These are phyloP conservation scores for Claviceps pazoutovae DNA, from an alignment of 2,329 filamentous ascomycete genomes.

Conservation along the genomic window DNA sequence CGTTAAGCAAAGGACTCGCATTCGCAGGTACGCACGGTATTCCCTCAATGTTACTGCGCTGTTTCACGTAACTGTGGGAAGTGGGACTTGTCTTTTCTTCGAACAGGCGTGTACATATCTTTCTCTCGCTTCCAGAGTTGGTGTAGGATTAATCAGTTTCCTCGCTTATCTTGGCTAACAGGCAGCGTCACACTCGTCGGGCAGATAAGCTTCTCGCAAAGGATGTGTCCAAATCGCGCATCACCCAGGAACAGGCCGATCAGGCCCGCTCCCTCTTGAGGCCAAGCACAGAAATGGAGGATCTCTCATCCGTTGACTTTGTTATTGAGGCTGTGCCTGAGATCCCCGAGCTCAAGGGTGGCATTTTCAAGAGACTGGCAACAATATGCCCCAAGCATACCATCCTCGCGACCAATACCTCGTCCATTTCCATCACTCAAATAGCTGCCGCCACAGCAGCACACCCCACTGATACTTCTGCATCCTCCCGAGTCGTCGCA, in stretches of 20 bases:
- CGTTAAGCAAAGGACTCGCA: constrained; percentile 75
- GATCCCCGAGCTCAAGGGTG: constrained; percentile 73
- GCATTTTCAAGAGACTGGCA: constrained; percentile 75
- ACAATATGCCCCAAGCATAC: constrained; percentile 70
- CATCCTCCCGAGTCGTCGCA: constrained; percentile 76
- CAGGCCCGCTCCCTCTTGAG: constrained; percentile 55
- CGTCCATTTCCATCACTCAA: constrained; percentile 93
- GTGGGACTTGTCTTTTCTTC: neutral
- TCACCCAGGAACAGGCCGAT: constrained; percentile 71
- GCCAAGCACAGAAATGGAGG: constrained; percentile 59
- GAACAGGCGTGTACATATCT: neutral
- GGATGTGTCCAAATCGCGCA: constrained; percentile 75
- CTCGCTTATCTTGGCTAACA: neutral
- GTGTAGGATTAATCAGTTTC: neutral
- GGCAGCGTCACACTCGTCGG: neutral
- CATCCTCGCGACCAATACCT: constrained; percentile 93
- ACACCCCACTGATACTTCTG: constrained; percentile 66
- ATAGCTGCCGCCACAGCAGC: constrained; percentile 77
- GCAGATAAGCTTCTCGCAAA: constrained; percentile 84
- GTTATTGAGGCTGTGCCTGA: constrained; percentile 96
- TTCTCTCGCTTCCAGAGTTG: neutral
- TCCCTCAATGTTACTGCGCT: neutral
- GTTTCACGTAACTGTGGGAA: neutral
- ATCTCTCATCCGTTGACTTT: constrained; percentile 77
- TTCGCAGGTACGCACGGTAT: constrained; percentile 54